Percentiles rank a stretch among this genome's conserved stretches.
These are phyloP conservation scores for Boletus subparvulus DNA, from an alignment of 768 basidiomycete species.

Conservation along the genomic window DNA sequence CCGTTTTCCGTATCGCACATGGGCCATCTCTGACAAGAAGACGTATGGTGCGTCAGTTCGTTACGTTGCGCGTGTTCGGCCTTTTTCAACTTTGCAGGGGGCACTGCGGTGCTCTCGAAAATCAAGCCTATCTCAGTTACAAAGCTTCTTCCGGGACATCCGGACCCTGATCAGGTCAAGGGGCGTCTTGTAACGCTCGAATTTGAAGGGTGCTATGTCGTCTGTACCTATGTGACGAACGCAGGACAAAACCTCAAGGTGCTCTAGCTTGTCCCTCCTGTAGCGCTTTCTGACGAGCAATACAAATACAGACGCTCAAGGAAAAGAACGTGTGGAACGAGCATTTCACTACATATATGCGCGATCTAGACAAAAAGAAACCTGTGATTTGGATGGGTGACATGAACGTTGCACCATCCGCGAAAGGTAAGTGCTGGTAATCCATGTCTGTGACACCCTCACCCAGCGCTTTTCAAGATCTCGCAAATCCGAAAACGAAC, in stretches of 20 bases:
- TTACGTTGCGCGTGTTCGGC: not conserved
- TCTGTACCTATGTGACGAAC: constrained; percentile 85
- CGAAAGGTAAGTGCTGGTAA: constrained; percentile 46
- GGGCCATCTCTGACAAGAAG: constrained; percentile 78
- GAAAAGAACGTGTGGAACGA: constrained; percentile 77
- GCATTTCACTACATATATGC: constrained; percentile 74
- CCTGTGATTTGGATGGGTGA: constrained; percentile 90
- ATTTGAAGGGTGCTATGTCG: constrained; percentile 63
- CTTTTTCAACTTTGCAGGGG: constrained; percentile 48
- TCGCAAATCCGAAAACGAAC: constrained; percentile 66
- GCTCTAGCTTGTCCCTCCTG: not conserved
- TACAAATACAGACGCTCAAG: constrained; percentile 57
- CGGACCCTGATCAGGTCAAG: constrained; percentile 59
- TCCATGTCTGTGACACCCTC: not conserved
- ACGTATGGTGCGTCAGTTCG: constrained; percentile 57
- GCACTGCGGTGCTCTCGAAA: constrained; percentile 81
- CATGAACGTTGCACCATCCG: constrained; percentile 83
- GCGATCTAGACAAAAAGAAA: constrained; percentile 70
- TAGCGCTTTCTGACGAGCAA: not conserved
- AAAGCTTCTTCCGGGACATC: constrained; percentile 73
- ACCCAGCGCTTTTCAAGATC: constrained; percentile 42
- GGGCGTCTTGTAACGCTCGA: constrained; percentile 84
- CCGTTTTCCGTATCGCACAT: constrained; percentile 70
- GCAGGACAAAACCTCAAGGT: constrained; percentile 80
- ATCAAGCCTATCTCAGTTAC: constrained; percentile 64